Evolutionary conservation across 2,329 filamentous ascomycete species (phyloP).

Genomic region (Verticillium nubilum): DNA sequence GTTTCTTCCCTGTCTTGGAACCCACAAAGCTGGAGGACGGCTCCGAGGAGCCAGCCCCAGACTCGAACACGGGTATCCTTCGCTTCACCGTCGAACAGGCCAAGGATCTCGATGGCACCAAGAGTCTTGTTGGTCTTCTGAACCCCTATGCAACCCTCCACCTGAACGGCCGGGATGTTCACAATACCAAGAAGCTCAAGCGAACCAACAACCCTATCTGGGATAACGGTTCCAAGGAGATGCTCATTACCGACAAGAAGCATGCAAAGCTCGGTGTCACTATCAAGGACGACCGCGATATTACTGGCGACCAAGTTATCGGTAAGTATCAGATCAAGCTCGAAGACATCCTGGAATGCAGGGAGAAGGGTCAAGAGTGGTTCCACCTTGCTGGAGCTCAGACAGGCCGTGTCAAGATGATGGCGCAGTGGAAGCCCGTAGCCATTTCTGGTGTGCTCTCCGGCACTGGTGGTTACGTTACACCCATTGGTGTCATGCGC

Average conservation of each 20-base stretch:
- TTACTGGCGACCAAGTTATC: conserved; percentile 75
- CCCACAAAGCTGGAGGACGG: conserved; percentile 68
- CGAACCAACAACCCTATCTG: conserved; percentile 97
- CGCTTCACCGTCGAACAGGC: conserved; percentile 92
- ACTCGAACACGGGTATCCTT: conserved; percentile 89
- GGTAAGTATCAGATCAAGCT: conserved; percentile 94
- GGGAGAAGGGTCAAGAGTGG: conserved; percentile 93
- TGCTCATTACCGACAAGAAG: conserved; percentile 91
- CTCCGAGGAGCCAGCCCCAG: conserved; percentile 72
- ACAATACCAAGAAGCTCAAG: conserved; percentile 87
- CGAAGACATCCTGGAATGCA: conserved; percentile 86
- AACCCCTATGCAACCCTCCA: conserved; percentile 87
- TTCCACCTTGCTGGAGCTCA: conserved; percentile 80
- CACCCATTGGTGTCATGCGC: conserved; percentile 90
- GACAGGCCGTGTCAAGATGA: conserved; percentile 83
- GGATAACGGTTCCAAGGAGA: conserved; percentile 86
- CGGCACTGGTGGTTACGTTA: conserved; percentile 83
- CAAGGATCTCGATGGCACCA: conserved; percentile 88
- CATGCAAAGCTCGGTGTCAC: conserved; percentile 84
- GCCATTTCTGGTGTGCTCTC: conserved; percentile 72
- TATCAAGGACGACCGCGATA: conserved; percentile 91
- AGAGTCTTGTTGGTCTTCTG: conserved; percentile 84
- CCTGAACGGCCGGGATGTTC: conserved; percentile 87
- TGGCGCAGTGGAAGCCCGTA: conserved; percentile 91
- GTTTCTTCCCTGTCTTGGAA: conserved; percentile 91